A percentile compares a stretch with the other conserved stretches of the same genome.
Evolutionary conservation across 305 asterid genomes (phyloP).

Genomic region (Fraxinus sp.): DNA sequence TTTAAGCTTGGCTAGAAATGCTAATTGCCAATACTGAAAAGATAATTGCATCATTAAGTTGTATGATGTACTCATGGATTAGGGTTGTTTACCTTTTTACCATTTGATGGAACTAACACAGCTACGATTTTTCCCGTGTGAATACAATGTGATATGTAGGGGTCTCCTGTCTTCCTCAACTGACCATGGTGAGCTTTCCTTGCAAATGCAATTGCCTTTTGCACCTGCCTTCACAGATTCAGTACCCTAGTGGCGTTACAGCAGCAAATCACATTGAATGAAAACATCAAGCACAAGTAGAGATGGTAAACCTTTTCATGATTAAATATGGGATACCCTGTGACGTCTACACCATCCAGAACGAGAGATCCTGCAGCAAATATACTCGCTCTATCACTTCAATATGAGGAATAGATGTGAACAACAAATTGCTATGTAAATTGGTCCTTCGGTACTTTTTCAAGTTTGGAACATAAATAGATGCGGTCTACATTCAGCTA

Average conservation of each 20-base stretch:
- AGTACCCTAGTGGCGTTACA: constrained; percentile 45
- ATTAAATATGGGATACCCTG: constrained; percentile 76
- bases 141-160: constrained; percentile 89
- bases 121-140: constrained; percentile 88
- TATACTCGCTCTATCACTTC: constrained; percentile 21
- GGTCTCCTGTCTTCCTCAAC: constrained; percentile 86
- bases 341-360: constrained; percentile 91
- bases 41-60: constrained; percentile 1
- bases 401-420: constrained; percentile 1
- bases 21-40: neutral
- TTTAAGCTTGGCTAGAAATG: neutral
- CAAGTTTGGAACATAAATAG: neutral
- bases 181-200: constrained; percentile 93
- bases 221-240: constrained; percentile 91
- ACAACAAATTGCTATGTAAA: constrained; percentile 8
- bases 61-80: constrained; percentile 15
- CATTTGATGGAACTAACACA: constrained; percentile 72
- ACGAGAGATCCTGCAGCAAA: constrained; percentile 69
- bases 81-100: constrained; percentile 63
- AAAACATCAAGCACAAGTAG: constrained; percentile 38
- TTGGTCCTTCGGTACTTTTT: neutral
- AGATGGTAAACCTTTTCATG: constrained; percentile 79
- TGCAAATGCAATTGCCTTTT: constrained; percentile 88
- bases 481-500: neutral
- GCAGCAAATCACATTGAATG: constrained; percentile 24